A percentile compares a stretch with the other conserved stretches of the same genome.
Evolutionary conservation across 176 grass and related monocot species (phyloP).

Genomic region (Oryza nivara): DNA sequence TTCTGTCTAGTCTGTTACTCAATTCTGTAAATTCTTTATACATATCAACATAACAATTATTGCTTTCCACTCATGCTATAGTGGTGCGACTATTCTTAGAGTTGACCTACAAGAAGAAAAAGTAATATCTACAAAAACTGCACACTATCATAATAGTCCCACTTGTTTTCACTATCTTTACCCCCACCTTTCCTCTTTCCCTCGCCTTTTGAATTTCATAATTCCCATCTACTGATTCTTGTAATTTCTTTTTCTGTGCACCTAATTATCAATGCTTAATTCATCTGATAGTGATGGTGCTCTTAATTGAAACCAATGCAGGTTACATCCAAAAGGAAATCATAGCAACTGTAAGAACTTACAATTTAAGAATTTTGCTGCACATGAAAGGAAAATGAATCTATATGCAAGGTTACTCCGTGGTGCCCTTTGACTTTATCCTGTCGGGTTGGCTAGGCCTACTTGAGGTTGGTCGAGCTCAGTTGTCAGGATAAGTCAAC

Average conservation of each 20-base stretch:
- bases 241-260: neutral
- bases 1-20: conserved; percentile 14
- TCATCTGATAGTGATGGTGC: neutral
- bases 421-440: conserved; percentile 86
- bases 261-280: conserved; percentile 19
- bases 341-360: conserved; percentile 26
- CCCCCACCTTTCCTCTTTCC: neutral
- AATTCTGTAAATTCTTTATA: conserved; percentile 36
- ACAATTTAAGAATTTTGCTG: conserved; percentile 38
- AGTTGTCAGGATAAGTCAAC: conserved; percentile 55
- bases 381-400: conserved; percentile 34
- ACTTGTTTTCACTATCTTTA: conserved; percentile 54
- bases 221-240: neutral
- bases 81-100: conserved; percentile 73
- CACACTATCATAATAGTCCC: conserved; percentile 50
- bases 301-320: conserved; percentile 37
- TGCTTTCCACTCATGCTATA: conserved; percentile 54
- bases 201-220: neutral
- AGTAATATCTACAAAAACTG: conserved; percentile 54
- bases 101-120: conserved; percentile 84
- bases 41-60: conserved; percentile 59
- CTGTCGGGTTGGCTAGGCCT: conserved; percentile 40
- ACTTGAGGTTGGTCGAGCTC: conserved; percentile 53
- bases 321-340: conserved; percentile 31
- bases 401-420: conserved; percentile 13